Conservation (phyloP, 805 yeast genomes). For the Ogataea haglerorum region DNA sequence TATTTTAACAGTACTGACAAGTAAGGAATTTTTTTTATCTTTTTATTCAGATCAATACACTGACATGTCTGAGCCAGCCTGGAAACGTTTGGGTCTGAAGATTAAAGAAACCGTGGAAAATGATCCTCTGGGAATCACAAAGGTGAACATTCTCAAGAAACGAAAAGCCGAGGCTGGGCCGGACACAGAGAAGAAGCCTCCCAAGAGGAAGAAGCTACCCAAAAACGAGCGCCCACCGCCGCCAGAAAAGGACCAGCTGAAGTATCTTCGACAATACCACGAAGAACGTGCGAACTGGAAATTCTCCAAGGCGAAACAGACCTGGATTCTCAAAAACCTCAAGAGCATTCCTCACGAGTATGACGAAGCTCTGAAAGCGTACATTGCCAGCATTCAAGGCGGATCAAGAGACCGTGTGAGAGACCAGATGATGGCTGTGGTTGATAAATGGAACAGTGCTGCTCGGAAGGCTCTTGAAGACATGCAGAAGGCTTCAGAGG, state of each 20-base stretch:
- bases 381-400: slow-evolving; percentile 65
- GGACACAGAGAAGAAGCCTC: slow-evolving; percentile 49
- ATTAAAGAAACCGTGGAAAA: slow-evolving; percentile 45
- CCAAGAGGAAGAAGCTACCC: slow-evolving; percentile 68
- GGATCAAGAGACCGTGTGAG: slow-evolving; percentile 59
- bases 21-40: not conserved
- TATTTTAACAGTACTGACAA: too few species aligned
- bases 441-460: slow-evolving; percentile 54
- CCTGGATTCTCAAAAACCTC: slow-evolving; percentile 73
- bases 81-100: slow-evolving; percentile 75
- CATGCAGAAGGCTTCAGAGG: slow-evolving; percentile 31
- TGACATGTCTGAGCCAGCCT: slow-evolving; percentile 60
- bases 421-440: slow-evolving; percentile 43
- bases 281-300: slow-evolving; percentile 67
- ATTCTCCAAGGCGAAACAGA: slow-evolving; percentile 82
- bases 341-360: slow-evolving; percentile 50
- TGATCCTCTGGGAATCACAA: slow-evolving; percentile 45
- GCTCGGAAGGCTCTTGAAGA: slow-evolving; percentile 41
- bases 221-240: slow-evolving; percentile 66
- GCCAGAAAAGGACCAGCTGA: slow-evolving; percentile 73
- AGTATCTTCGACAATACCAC: slow-evolving; percentile 55
- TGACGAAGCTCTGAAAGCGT: slow-evolving; percentile 45
- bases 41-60: slow-evolving; percentile 1
- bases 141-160: slow-evolving; percentile 39
- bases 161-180: slow-evolving; percentile 23